phyloP scores from a whole-genome alignment of 495 filamentous ascomycete species.

The Penicillium atrosanguineum region DNA sequence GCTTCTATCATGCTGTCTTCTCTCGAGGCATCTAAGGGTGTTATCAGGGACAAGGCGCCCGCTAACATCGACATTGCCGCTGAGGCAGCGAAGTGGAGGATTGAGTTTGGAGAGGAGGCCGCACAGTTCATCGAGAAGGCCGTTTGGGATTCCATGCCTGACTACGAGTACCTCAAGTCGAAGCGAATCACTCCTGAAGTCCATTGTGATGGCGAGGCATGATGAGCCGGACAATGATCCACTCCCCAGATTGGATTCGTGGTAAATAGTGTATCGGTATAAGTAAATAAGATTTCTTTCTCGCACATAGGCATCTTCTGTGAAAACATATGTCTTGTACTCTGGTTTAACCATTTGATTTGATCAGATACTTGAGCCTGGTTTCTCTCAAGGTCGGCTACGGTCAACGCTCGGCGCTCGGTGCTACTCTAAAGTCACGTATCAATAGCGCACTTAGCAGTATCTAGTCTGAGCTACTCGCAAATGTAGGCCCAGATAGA shows the following conservation, averaged over 20 bases:
- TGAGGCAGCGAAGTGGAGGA: slow-evolving; percentile 45
- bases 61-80: slow-evolving; percentile 31
- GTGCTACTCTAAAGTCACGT: too few species aligned
- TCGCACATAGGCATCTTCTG: too few species aligned
- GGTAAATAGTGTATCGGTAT: not conserved
- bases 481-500: too few species aligned
- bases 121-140: slow-evolving; percentile 31
- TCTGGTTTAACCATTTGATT: too few species aligned
- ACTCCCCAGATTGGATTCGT: not conserved
- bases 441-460: too few species aligned
- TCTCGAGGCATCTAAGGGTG: slow-evolving; percentile 31
- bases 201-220: not conserved
- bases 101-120: slow-evolving; percentile 43
- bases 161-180: slow-evolving; percentile 45
- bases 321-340: too few species aligned
- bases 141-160: slow-evolving; percentile 42
- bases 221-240: not conserved
- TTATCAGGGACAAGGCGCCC: slow-evolving; percentile 37
- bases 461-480: too few species aligned
- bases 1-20: slow-evolving; percentile 29
- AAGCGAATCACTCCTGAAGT: slow-evolving; percentile 17
- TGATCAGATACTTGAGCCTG: too few species aligned
- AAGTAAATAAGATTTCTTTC: not conserved
- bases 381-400: too few species aligned
- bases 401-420: too few species aligned